phyloP scores from a whole-genome alignment of 768 basidiomycete genomes.

The Hygrophoropsis aurantiaca region DNA sequence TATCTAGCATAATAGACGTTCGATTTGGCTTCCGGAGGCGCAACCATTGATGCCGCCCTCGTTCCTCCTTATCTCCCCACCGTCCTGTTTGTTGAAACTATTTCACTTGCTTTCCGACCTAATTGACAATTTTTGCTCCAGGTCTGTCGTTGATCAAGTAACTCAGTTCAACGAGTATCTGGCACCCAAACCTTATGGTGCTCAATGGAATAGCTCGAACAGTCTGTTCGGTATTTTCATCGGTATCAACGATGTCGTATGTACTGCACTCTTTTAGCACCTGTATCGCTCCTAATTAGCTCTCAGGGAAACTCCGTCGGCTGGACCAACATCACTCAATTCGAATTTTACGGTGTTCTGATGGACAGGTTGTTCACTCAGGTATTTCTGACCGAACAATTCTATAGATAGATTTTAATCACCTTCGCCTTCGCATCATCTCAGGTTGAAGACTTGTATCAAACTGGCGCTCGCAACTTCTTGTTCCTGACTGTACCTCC shows the following conservation, averaged over 20 bases:
- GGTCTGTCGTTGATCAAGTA: slow-evolving; percentile 51
- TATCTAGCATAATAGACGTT: slow-evolving; percentile 44
- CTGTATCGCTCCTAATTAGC: background rate
- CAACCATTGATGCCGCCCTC: slow-evolving; percentile 59
- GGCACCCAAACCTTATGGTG: slow-evolving; percentile 46
- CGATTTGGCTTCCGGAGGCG: slow-evolving; percentile 68
- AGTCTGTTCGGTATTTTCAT: slow-evolving; percentile 69
- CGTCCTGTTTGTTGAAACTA: slow-evolving; percentile 43
- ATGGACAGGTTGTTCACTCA: slow-evolving; percentile 27
- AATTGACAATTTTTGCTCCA: slow-evolving; percentile 4
- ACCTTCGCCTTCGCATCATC: too few species aligned
- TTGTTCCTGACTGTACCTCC: slow-evolving; percentile 65
- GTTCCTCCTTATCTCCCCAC: slow-evolving; percentile 53
- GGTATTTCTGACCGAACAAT: slow-evolving; percentile 6
- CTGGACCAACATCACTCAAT: slow-evolving; percentile 22
- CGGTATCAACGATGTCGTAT: slow-evolving; percentile 66
- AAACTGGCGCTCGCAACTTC: slow-evolving; percentile 58
- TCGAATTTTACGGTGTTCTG: slow-evolving; percentile 22
- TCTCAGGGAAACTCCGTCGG: slow-evolving; percentile 4
- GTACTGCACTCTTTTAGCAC: background rate
- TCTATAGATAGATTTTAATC: background rate
- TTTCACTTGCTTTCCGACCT: background rate
- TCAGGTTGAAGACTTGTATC: slow-evolving; percentile 20
- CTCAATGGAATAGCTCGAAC: slow-evolving; percentile 57
- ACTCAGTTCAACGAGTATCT: slow-evolving; percentile 51